A percentile compares a stretch with the other conserved stretches of the same genome.
Conservation (phyloP, 768 basidiomycete species). For the Leucosporidium creatinivorum region DNA sequence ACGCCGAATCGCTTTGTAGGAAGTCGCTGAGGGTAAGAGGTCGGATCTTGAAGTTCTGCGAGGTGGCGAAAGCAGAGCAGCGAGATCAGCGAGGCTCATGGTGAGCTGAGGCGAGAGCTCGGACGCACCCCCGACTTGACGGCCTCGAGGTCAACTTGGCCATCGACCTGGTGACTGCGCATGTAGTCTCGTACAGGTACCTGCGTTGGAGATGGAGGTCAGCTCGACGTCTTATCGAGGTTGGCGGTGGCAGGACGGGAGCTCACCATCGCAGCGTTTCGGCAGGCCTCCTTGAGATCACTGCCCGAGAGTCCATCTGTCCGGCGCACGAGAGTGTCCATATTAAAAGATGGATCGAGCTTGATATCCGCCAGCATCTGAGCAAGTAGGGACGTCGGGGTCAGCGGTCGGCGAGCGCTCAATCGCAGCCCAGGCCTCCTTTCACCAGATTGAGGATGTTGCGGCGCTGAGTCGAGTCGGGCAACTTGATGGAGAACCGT, state of each 20-base stretch:
- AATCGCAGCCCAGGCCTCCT: not conserved
- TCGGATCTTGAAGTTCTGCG: constrained; percentile 70
- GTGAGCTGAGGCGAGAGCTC: not conserved
- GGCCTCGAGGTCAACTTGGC: constrained; percentile 31
- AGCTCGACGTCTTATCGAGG: not conserved
- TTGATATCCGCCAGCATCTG: constrained; percentile 80
- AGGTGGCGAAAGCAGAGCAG: not conserved
- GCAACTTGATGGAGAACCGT: constrained; percentile 77
- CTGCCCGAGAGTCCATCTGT: constrained; percentile 78
- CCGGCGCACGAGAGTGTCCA: constrained; percentile 57
- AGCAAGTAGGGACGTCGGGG: not conserved
- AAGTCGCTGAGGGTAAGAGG: constrained; percentile 68
- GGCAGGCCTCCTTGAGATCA: constrained; percentile 82
- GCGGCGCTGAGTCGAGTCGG: constrained; percentile 65
- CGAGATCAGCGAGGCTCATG: not conserved
- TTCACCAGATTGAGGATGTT: constrained; percentile 76
- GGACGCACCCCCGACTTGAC: constrained; percentile 43
- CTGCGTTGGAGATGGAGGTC: not conserved
- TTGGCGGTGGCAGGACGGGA: constrained; percentile 36
- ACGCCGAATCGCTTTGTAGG: constrained; percentile 36
- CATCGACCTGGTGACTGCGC: constrained; percentile 41
- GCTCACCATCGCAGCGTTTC: constrained; percentile 84
- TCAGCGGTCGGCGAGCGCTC: not conserved
- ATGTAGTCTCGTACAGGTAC: constrained; percentile 63
- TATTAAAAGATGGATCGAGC: constrained; percentile 56